Evolutionary conservation across 2,329 filamentous ascomycete genomes (phyloP), one percentile per base, ranked within the genome.

Genomic region (Xenosphaeropsis pyriputrescens): DNA sequence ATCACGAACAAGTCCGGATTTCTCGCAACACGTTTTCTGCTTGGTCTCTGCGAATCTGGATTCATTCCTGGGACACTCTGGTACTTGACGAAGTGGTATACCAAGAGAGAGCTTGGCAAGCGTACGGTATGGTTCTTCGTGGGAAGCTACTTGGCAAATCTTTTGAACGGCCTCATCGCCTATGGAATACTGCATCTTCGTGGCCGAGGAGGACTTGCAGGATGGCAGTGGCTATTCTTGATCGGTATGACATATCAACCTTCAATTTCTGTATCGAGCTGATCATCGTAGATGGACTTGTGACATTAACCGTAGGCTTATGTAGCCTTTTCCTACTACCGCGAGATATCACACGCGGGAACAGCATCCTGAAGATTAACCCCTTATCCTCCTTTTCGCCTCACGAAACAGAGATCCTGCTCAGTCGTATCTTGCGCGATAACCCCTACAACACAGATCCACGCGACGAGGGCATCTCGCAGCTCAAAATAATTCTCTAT

Each of bases 401-500:
- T 5, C 64, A 63, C 2, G 75, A 78, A 41, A 72, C 79, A 47
- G 60, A 61, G 37, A 79, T 79, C 45, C 65, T 78, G 42, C 70
- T 79, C 18, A 79, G 77, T 45, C 60, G 73, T 1, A 58, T 69
- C 15, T 54, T 76, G 14, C 47, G 50, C 12, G 70, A 72, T 3
- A 53, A 75, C 40, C 69, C 68, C 4, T 59, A 57, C 12, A 68
- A 68, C 37, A 26, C 22, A 26, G 22, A 26, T 9, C 22, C 22
- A 3, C 22, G 22, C 22, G 22, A 26, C 22, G 8, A 6, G 22
- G 22, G 22, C 4, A 26, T 26, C 22, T 26, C 22, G 12, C 22
- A 26, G 22, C 22, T 26, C 8, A 26, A 26, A 9, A 26, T 26
- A 6, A 9, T 26, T 3, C 12, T 26, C 8, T 26, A 26, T 26